Base-by-base conservation (phyloP, 1,284 basidiomycete genomes). In the Abortiporus biennis region DNA sequence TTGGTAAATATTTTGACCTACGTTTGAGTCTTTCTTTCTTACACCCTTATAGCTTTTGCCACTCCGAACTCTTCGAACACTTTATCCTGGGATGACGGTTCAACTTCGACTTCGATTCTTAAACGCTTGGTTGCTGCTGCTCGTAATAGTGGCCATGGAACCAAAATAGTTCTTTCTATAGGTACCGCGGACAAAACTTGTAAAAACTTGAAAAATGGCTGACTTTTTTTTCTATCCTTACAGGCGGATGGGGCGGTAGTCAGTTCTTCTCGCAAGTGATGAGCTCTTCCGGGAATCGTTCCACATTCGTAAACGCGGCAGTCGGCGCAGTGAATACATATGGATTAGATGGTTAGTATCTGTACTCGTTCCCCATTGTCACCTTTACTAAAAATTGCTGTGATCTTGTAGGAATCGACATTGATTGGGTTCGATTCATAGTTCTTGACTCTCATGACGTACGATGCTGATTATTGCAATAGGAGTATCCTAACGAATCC, bases 401-500 rank as follows among this genome's bases (percentile, higher is more conserved):
- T 29, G 12, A 19, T 13, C 4, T 5, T 13, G 4, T 33, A 59
- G 57, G 78, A 8, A 75, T 90, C 51, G 85, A 89, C 58, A 74
- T 89, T 47, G 86, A 90, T 56, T 89, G 85, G 74, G 71, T 69
- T 51, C 24, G 53, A 49, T 13, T 29, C 20, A 20, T 32, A 20
- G 9, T 21, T 21, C 29, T 30, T 5, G 21, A n/a, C 23, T 13
- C 21, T 22, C 23, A 33, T 29, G 12, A 37, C 11, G 15, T n/a
- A 21, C 42, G 19, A 40, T 12, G 8, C 19, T 5, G 16, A 36
- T 22, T 16, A n/a, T n/a, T n/a, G n/a, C n/a, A n/a, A n/a, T 43
- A 53, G 77, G 85, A 88, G 68, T 90, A 88, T 57, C 87, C 87
- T 8, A 83, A 81, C 46, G 69, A 74, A 8, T 53, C 62, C 1